Conservation (phyloP, 495 filamentous ascomycete species). For the Aspergillus bridgeri region DNA sequence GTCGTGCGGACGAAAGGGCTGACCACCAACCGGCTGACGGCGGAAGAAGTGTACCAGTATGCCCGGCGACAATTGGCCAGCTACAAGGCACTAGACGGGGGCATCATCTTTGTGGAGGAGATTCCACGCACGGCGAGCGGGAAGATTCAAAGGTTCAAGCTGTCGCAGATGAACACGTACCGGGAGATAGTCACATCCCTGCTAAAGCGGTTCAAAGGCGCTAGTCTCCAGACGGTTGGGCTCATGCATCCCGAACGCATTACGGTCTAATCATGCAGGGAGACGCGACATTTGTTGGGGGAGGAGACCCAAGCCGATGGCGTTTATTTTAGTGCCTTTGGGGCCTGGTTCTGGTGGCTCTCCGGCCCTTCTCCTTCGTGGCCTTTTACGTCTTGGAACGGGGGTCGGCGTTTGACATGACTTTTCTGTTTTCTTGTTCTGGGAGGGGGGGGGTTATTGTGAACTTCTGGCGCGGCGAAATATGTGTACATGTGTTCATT, state of each 20-base stretch:
- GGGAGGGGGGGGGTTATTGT: too few species aligned
- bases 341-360: background rate
- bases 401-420: background rate
- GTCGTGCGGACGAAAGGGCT: conserved; percentile 51
- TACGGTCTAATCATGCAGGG: conserved; percentile 10
- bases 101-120: conserved; percentile 67
- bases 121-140: conserved; percentile 77
- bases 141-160: conserved; percentile 64
- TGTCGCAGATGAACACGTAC: conserved; percentile 45
- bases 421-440: background rate
- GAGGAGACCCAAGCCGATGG: background rate
- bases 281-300: background rate
- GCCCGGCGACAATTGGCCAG: conserved; percentile 56
- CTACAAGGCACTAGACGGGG: conserved; percentile 69
- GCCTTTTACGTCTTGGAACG: background rate
- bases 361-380: background rate
- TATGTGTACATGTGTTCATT: background rate
- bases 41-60: conserved; percentile 59
- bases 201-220: conserved; percentile 29
- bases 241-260: conserved; percentile 23
- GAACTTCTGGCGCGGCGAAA: background rate
- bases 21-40: conserved; percentile 34
- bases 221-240: conserved; percentile 22
- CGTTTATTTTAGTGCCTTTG: background rate
- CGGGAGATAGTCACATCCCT: conserved; percentile 43